Base-by-base conservation (phyloP, 352 stramenopile species). In the Phytophthora melonis region DNA sequence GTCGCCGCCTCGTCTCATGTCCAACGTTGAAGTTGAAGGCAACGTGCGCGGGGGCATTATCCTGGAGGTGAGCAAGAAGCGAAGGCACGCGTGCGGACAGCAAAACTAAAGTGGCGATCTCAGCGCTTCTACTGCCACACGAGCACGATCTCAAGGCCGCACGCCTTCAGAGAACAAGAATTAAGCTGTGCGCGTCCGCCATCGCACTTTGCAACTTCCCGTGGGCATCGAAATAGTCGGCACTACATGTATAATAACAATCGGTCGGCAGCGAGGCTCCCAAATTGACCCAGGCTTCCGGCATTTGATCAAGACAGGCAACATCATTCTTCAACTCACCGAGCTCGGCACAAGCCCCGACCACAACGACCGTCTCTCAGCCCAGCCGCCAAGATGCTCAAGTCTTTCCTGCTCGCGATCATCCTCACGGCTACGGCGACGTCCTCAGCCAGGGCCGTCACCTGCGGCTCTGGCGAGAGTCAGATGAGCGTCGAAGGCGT, bases 401-500 rank as follows among this genome's bases (percentile, higher is more conserved):
- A 77, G 63, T 74, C 69, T 19, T 77, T 75, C 39, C 54, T 79
- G 8, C 69, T 83, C 63, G 66, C 73, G 16, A 66, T 77, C 16
- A 60, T 74, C 43, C 47, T 81, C 18, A 70, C 63, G 11, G 52
- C 64, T 18, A 52, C 65, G 53, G 16, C 58, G 10, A 72, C 61
- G 9, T 70, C 62, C 16, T 70, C 60, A 10, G 27, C 25, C 43
- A 66, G 23, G 6, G 73, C 66, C 6, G 2, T 75, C 5, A 68
- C 61, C 18, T 80, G 76, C 25, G 25, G 47, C 27, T 27, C 45
- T 2, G 70, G 69, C 7, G 60, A 80, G 41, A 67, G 64, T 25
- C 68, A 82, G 52, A 77, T 81, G 72, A 81, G 77, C 55, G 73
- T 84, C 2, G 74, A 84, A 25, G 70, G 77, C 14, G 53, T 80